Evolutionary conservation across 208 protist genomes (phyloP).

Genomic region (Leishmania braziliensis): DNA sequence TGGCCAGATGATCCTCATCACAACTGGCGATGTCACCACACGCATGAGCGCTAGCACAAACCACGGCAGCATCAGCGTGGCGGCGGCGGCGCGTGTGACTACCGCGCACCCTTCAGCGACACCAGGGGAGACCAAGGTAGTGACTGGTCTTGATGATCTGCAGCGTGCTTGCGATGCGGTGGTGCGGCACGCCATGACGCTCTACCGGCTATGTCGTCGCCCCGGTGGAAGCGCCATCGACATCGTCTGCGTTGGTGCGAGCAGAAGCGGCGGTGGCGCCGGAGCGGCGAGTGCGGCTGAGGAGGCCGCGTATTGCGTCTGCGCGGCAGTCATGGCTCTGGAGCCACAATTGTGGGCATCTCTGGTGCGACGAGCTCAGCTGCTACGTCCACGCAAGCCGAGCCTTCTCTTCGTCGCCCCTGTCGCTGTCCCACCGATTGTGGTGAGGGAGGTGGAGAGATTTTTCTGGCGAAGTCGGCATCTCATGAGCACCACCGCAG

Average conservation of each 20-base stretch:
- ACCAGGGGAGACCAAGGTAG: not conserved
- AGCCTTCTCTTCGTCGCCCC: conserved; percentile 48
- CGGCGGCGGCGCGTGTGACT: not conserved
- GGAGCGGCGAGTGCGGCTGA: conserved; percentile 31
- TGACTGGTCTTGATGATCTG: conserved; percentile 18
- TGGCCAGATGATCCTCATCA: conserved; percentile 47
- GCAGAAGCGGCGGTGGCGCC: conserved; percentile 17
- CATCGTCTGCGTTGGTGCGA: conserved; percentile 22
- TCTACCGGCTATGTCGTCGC: conserved; percentile 65
- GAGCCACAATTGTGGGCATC: conserved; percentile 52
- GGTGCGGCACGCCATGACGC: conserved; percentile 48
- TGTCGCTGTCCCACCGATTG: conserved; percentile 37
- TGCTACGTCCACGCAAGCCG: conserved; percentile 47
- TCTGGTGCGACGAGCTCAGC: conserved; percentile 40
- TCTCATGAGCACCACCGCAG: conserved; percentile 22
- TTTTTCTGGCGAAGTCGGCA: conserved; percentile 56
- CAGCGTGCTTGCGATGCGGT: conserved; percentile 28
- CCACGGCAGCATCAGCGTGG: not conserved
- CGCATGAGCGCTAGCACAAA: not conserved
- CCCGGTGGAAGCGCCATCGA: conserved; percentile 27
- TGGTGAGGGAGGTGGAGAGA: conserved; percentile 49
- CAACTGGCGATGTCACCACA: not conserved
- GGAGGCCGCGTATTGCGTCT: conserved; percentile 74
- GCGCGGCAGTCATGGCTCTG: conserved; percentile 42
- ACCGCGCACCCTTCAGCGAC: not conserved